These are phyloP conservation scores for Isatis tinctoria DNA, from an alignment of 345 rosid genomes.

Conservation along the genomic window DNA sequence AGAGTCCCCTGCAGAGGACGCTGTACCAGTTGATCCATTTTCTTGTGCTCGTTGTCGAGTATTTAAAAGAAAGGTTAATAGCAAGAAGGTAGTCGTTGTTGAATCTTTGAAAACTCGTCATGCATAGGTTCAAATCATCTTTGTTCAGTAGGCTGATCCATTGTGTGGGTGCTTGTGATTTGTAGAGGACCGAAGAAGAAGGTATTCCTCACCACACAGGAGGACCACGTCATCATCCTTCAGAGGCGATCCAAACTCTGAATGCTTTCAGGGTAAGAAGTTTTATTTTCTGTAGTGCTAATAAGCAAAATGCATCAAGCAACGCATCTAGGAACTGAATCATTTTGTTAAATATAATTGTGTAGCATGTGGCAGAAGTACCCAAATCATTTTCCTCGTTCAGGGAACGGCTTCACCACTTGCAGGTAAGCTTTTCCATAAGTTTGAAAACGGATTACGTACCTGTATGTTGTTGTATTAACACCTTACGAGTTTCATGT, in stretches of 20 bases:
- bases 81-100: constrained; percentile 49
- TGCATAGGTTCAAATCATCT: not conserved
- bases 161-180: constrained; percentile 7
- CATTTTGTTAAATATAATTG: constrained; percentile 1
- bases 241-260: constrained; percentile 45
- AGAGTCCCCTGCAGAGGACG: constrained; percentile 42
- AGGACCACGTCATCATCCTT: constrained; percentile 77
- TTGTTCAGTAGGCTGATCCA: constrained; percentile 6
- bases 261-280: constrained; percentile 61
- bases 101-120: not conserved
- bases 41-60: constrained; percentile 76
- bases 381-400: constrained; percentile 80
- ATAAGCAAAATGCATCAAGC: not conserved
- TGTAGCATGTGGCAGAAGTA: constrained; percentile 64
- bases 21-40: constrained; percentile 44
- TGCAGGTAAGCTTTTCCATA: constrained; percentile 58
- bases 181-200: constrained; percentile 51
- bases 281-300: not conserved
- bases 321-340: constrained; percentile 1
- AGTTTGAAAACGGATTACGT: not conserved
- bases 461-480: not conserved
- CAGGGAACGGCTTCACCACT: constrained; percentile 81
- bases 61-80: constrained; percentile 43
- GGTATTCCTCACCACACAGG: constrained; percentile 53
- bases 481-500: constrained; percentile 21